Conservation (phyloP, 768 basidiomycete genomes). For the Lactifluus echinatus region DNA sequence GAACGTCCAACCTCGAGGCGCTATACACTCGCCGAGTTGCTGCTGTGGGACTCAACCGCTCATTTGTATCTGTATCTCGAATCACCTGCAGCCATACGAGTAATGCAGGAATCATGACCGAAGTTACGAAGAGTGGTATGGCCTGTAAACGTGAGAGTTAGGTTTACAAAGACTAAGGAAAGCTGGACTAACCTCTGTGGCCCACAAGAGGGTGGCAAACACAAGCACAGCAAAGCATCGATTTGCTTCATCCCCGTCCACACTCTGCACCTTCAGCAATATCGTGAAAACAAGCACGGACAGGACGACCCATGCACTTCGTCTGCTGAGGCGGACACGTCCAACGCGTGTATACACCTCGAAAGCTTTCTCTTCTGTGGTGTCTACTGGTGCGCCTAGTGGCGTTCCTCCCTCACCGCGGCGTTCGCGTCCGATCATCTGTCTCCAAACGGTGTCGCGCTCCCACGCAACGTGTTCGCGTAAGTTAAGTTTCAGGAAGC, state of each 20-base stretch:
- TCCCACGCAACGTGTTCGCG: slow-evolving; percentile 96
- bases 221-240: slow-evolving; percentile 84
- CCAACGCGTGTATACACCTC: slow-evolving; percentile 59
- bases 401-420: slow-evolving; percentile 40
- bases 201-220: slow-evolving; percentile 93
- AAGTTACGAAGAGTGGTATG: slow-evolving; percentile 96
- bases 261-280: slow-evolving; percentile 50
- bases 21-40: slow-evolving; percentile 64
- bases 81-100: slow-evolving; percentile 82
- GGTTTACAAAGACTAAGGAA: neutral
- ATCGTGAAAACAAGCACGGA: slow-evolving; percentile 50
- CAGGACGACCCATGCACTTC: slow-evolving; percentile 46
- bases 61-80: slow-evolving; percentile 45
- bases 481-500: slow-evolving; percentile 79
- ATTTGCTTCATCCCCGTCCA: slow-evolving; percentile 66
- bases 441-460: slow-evolving; percentile 94
- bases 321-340: slow-evolving; percentile 52
- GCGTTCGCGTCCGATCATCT: slow-evolving; percentile 83
- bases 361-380: slow-evolving; percentile 37
- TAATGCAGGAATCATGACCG: slow-evolving; percentile 78
- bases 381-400: slow-evolving; percentile 22
- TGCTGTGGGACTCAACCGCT: slow-evolving; percentile 46
- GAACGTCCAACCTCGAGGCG: neutral
- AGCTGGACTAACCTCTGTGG: slow-evolving; percentile 65
- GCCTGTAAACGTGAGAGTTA: slow-evolving; percentile 43